Percentiles rank a stretch among this genome's conserved stretches.
Evolutionary conservation across 352 stramenopile genomes (phyloP).

Genomic region (Globisporangium uncinulatum): DNA sequence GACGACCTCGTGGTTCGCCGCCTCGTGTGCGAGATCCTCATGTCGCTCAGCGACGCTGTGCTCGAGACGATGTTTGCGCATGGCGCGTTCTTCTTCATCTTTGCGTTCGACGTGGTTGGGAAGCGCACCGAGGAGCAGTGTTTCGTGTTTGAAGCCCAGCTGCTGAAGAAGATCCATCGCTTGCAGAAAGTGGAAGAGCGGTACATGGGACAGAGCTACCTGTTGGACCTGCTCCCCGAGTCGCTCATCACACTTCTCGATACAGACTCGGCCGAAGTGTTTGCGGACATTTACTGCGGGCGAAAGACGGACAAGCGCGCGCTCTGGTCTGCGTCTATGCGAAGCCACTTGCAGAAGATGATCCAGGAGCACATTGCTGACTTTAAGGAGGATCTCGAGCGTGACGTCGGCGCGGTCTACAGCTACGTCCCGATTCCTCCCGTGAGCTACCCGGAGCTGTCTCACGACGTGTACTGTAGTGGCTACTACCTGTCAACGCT

Average conservation of each 20-base stretch:
- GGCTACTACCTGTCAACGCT: conserved; percentile 72
- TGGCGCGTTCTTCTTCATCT: conserved; percentile 74
- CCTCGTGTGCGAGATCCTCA: conserved; percentile 58
- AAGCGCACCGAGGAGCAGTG: conserved; percentile 18
- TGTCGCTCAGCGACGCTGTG: conserved; percentile 37
- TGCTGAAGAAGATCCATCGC: conserved; percentile 66
- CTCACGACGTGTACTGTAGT: conserved; percentile 68
- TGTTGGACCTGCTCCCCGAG: conserved; percentile 68
- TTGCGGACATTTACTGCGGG: conserved; percentile 60
- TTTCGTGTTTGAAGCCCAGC: conserved; percentile 51
- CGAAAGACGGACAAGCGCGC: conserved; percentile 58
- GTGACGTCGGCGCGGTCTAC: conserved; percentile 51
- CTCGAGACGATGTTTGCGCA: conserved; percentile 50
- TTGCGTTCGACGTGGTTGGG: conserved; percentile 26
- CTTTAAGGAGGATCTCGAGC: conserved; percentile 53
- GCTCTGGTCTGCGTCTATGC: conserved; percentile 67
- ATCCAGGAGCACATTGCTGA: conserved; percentile 66
- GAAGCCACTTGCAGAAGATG: conserved; percentile 64
- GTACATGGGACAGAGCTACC: conserved; percentile 47
- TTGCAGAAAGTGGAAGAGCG: conserved; percentile 46
- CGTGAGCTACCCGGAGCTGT: conserved; percentile 65
- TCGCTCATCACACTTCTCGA: conserved; percentile 67
- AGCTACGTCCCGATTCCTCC: conserved; percentile 59
- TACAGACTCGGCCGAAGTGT: conserved; percentile 45
- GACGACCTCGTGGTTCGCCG: conserved; percentile 40